Conservation (phyloP, 148 eudicot genomes). For the Polygonum aviculare region DNA sequence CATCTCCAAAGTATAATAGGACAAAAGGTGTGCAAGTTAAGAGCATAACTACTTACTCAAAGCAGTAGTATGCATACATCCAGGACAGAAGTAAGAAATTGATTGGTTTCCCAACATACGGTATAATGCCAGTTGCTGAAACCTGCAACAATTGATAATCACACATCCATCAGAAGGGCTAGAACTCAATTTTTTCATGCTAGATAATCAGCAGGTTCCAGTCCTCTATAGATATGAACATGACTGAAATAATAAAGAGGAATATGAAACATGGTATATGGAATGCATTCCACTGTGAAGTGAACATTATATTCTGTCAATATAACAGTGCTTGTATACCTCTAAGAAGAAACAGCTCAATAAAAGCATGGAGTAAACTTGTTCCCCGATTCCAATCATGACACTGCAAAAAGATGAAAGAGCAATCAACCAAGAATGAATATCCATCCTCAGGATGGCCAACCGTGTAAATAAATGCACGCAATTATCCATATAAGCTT, state of each 20-base stretch:
- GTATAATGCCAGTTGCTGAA: slow-evolving; percentile 63
- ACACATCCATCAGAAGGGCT: neutral
- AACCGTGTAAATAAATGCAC: neutral
- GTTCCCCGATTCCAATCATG: slow-evolving; percentile 94
- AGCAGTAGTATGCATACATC: slow-evolving; percentile 98
- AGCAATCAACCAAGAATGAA: slow-evolving; percentile 11
- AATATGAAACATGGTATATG: neutral
- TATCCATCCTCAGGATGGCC: neutral
- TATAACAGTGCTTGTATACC: slow-evolving; percentile 35
- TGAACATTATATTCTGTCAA: neutral
- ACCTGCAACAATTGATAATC: slow-evolving; percentile 41
- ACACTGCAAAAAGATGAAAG: slow-evolving; percentile 40
- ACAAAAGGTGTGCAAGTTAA: neutral
- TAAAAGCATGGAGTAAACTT: slow-evolving; percentile 72
- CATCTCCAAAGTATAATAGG: neutral
- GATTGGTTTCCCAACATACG: slow-evolving; percentile 63
- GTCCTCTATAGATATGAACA: neutral
- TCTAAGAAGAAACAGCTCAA: slow-evolving; percentile 73
- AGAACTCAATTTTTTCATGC: neutral
- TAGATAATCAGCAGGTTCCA: neutral
- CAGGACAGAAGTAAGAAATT: slow-evolving; percentile 83
- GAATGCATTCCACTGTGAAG: neutral
- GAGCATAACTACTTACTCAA: slow-evolving; percentile 61
- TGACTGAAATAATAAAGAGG: neutral
- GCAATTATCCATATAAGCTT: slow-evolving; percentile 1